Evolutionary conservation across 768 basidiomycete genomes (phyloP).

Genomic region (Sarcodon sp.): DNA sequence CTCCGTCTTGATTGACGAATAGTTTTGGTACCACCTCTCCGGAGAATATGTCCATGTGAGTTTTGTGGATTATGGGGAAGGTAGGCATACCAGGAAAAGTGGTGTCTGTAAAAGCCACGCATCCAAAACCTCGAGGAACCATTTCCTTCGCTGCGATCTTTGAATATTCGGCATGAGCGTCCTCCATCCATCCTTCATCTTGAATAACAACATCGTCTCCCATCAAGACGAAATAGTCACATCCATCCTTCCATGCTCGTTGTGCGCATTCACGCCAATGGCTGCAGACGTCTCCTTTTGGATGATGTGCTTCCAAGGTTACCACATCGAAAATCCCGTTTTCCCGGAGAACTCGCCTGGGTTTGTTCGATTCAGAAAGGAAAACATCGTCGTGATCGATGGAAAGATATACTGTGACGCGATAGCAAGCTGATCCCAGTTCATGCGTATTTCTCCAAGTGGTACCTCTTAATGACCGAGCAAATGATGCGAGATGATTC

Average conservation of each 20-base stretch:
- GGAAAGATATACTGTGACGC: slow-evolving; percentile 34
- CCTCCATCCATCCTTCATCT: slow-evolving; percentile 40
- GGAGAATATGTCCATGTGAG: slow-evolving; percentile 40
- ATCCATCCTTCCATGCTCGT: slow-evolving; percentile 31
- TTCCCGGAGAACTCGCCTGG: slow-evolving; percentile 22
- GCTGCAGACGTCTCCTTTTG: slow-evolving; percentile 34
- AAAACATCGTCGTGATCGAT: slow-evolving; percentile 37
- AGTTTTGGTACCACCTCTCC: slow-evolving; percentile 35
- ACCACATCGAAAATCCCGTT: slow-evolving; percentile 24
- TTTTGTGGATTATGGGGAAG: slow-evolving; percentile 42
- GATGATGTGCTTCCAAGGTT: slow-evolving; percentile 24
- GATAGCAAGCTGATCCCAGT: background rate
- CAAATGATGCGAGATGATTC: slow-evolving; percentile 26
- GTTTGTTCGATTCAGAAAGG: slow-evolving; percentile 19
- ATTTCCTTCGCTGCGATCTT: slow-evolving; percentile 15
- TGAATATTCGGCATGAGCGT: slow-evolving; percentile 25
- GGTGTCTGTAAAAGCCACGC: slow-evolving; percentile 41
- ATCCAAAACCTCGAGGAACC: slow-evolving; percentile 36
- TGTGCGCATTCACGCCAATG: slow-evolving; percentile 41
- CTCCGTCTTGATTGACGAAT: slow-evolving; percentile 49
- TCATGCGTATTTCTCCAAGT: slow-evolving; percentile 27
- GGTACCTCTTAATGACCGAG: slow-evolving; percentile 28
- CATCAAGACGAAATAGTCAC: slow-evolving; percentile 39
- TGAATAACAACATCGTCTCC: slow-evolving; percentile 41
- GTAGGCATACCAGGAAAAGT: slow-evolving; percentile 51